Conservation (phyloP, 768 basidiomycete species). For the Chalciporus piperatus region DNA sequence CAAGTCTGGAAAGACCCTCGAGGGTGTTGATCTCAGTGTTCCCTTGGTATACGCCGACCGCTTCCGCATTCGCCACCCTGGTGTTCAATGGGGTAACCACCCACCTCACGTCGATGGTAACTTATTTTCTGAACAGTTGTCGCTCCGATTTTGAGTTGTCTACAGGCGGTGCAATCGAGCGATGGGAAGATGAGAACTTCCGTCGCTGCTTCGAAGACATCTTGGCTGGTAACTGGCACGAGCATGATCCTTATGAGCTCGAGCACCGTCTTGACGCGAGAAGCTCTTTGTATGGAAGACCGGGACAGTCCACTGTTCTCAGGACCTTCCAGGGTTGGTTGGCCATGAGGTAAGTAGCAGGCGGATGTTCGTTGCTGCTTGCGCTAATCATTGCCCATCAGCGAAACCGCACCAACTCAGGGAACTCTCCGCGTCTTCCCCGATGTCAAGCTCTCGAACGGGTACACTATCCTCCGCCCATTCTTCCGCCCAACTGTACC, state of each 20-base stretch:
- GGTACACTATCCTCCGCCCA: slow-evolving; percentile 71
- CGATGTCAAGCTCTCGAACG: slow-evolving; percentile 60
- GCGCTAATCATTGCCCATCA: slow-evolving; percentile 15
- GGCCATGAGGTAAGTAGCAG: slow-evolving; percentile 50
- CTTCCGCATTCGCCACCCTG: slow-evolving; percentile 71
- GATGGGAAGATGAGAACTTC: slow-evolving; percentile 66
- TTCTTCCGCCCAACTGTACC: slow-evolving; percentile 61
- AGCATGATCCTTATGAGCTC: slow-evolving; percentile 67
- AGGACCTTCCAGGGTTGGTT: slow-evolving; percentile 80
- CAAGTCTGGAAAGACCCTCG: slow-evolving; percentile 35
- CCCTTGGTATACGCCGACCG: slow-evolving; percentile 73
- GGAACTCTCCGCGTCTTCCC: slow-evolving; percentile 73
- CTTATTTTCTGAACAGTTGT: slow-evolving; percentile 21
- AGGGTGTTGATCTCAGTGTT: slow-evolving; percentile 57
- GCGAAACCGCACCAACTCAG: slow-evolving; percentile 64
- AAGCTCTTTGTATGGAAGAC: slow-evolving; percentile 60
- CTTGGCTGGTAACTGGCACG: slow-evolving; percentile 57
- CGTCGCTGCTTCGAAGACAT: slow-evolving; percentile 61
- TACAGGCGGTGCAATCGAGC: slow-evolving; percentile 67
- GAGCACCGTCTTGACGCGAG: slow-evolving; percentile 57
- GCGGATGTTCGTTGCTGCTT: neutral
- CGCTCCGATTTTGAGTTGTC: neutral
- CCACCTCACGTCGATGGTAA: slow-evolving; percentile 54
- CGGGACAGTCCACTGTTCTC: slow-evolving; percentile 52
- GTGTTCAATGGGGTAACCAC: slow-evolving; percentile 51